Base-by-base conservation (phyloP, 2,329 filamentous ascomycete genomes). In the Berkeleyomyces rouxiae region DNA sequence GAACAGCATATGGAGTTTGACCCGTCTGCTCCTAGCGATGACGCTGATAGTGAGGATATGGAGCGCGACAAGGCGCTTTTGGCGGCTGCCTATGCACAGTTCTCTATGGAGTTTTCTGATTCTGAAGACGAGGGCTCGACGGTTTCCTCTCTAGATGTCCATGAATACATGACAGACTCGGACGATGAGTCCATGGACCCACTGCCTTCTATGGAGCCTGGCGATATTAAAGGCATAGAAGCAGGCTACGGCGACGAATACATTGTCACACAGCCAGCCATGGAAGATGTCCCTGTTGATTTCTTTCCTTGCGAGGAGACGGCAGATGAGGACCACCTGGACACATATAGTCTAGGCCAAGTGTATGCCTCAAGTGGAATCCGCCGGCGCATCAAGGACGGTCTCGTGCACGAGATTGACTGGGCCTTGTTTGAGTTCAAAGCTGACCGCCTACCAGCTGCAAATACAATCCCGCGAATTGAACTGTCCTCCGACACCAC, bases 301-400 rank as follows among this genome's bases (percentile, higher is more conserved):
- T 95, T 96, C 70, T 95, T 91, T 67, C 87, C 89, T 0, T 58
- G 55, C 9, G 64, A 40, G 1, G 86, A 83, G 49, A 83, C 79
- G 0, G 80, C 88, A 68, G 85, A 91, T 68, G 83, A 87, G 70
- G 92, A 97, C 64, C 87, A 96, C 67, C 78, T 96, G 0, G 83
- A 88, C 53, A 89, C 85, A 0, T 93, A 88, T 68, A 82, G 84
- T 11, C 78, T 97, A 1, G 92, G 92, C 2, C 84, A 90, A 68
- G 78, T 97, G 3, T 90, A 95, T 69, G 92, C 92, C 0, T 95
- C 90, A 0, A 96, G 90, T 31, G 92, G 92, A 5, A 87, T 97
- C 64, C 84, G 90, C 3, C 83, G 92, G 39, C 85, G 87, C 60
- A 80, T 85, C 61, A 79, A 82, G 64, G 79, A 86, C 65, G 84